phyloP scores from a whole-genome alignment of 2,329 filamentous ascomycete genomes.

The Colletotrichum tanaceti region DNA sequence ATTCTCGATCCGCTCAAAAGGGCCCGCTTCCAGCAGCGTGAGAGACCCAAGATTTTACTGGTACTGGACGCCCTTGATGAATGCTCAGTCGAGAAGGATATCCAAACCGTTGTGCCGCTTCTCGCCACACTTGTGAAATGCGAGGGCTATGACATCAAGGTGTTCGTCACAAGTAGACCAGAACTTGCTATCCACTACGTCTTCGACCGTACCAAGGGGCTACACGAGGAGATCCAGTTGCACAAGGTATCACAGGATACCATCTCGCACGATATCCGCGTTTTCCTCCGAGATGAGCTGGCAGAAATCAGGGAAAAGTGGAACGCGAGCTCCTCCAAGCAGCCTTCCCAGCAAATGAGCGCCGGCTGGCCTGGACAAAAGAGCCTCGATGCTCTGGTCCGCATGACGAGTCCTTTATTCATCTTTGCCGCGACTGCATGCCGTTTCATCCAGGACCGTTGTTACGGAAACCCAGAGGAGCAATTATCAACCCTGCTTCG shows the following conservation, averaged over 20 bases:
- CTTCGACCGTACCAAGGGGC: conserved; percentile 43
- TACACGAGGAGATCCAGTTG: not conserved
- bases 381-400: not conserved
- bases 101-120: not conserved
- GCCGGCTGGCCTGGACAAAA: not conserved
- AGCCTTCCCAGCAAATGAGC: not conserved
- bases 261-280: not conserved
- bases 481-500: not conserved
- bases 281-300: not conserved
- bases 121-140: not conserved
- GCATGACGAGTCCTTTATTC: conserved; percentile 40
- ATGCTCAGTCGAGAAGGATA: not conserved
- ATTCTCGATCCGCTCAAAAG: rapidly evolving
- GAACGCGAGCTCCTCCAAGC: not conserved
- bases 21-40: no score
- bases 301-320: not conserved
- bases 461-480: not conserved
- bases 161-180: conserved; percentile 47
- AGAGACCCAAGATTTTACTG: not conserved
- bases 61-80: not conserved
- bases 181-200: conserved; percentile 47
- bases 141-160: not conserved
- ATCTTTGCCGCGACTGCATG: conserved; percentile 42
- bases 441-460: conserved; percentile 24
- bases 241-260: not conserved